A percentile compares a stretch with the other conserved stretches of the same genome.
Conservation (phyloP, 208 protist species). For the Acanthamoeba pearcei region DNA sequence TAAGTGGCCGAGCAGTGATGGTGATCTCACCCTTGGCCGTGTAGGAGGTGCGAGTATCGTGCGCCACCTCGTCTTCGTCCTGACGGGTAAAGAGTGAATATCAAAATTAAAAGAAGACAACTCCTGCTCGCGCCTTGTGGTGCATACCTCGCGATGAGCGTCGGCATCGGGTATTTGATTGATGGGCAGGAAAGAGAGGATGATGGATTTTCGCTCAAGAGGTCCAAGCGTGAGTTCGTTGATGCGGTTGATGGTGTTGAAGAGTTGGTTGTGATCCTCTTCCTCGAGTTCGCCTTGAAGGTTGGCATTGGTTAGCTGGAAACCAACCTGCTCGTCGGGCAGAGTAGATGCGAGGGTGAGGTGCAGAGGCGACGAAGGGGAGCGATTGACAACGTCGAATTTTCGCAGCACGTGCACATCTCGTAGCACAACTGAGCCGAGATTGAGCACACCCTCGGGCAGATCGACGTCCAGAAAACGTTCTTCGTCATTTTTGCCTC, state of each 20-base stretch:
- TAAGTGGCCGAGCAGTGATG: conserved; percentile 28
- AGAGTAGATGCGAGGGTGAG: conserved; percentile 79
- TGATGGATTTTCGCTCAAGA: conserved; percentile 77
- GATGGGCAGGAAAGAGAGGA: conserved; percentile 76
- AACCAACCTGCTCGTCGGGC: conserved; percentile 79
- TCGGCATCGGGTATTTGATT: conserved; percentile 27
- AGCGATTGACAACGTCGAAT: conserved; percentile 56
- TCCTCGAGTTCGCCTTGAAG: conserved; percentile 78
- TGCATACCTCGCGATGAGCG: background rate
- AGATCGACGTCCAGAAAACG: conserved; percentile 26
- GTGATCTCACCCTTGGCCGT: conserved; percentile 84
- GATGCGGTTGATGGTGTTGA: conserved; percentile 84
- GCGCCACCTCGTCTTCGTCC: background rate
- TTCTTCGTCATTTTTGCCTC: background rate
- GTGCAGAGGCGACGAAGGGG: background rate
- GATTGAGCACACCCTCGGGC: conserved; percentile 30
- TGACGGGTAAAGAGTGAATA: background rate
- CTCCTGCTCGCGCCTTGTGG: conserved; percentile 3
- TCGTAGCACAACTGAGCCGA: conserved; percentile 37
- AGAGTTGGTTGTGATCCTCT: conserved; percentile 84
- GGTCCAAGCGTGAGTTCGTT: conserved; percentile 72
- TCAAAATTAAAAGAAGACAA: background rate
- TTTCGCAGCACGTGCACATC: conserved; percentile 67
- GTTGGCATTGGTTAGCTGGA: conserved; percentile 85
- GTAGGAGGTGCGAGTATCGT: conserved; percentile 79